Evolutionary conservation across 1,139 yeast species (phyloP).

Genomic region (Kodamaea arcana): DNA sequence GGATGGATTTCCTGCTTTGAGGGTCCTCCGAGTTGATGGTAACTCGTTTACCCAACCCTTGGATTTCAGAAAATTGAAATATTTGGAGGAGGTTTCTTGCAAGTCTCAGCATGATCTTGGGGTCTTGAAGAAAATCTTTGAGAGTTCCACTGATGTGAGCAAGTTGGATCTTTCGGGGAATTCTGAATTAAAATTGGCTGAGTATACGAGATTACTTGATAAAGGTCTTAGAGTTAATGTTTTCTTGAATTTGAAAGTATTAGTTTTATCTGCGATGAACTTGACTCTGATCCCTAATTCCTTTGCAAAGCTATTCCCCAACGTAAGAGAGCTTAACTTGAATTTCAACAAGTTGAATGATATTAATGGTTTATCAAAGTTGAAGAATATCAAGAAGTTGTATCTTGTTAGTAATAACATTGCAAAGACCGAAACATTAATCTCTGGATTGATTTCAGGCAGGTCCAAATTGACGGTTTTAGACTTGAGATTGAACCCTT

Average conservation of each 20-base stretch:
- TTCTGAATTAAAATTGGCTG: slow-evolving; percentile 10
- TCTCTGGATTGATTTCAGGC: slow-evolving; percentile 29
- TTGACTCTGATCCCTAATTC: slow-evolving; percentile 31
- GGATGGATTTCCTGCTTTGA: slow-evolving; percentile 30
- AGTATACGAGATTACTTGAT: slow-evolving; percentile 5
- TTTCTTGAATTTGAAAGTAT: slow-evolving; percentile 36
- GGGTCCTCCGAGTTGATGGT: slow-evolving; percentile 47
- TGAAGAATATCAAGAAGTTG: slow-evolving; percentile 35
- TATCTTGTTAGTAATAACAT: slow-evolving; percentile 47
- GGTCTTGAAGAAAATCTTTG: slow-evolving; percentile 18
- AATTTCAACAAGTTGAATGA: slow-evolving; percentile 44
- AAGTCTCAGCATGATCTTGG: slow-evolving; percentile 27
- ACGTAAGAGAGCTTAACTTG: slow-evolving; percentile 45
- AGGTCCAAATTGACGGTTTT: slow-evolving; percentile 34
- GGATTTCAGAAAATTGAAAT: slow-evolving; percentile 28
- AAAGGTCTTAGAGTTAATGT: slow-evolving; percentile 2
- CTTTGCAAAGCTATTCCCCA: slow-evolving; percentile 40
- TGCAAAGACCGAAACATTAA: slow-evolving; percentile 26
- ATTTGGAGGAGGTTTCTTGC: slow-evolving; percentile 42
- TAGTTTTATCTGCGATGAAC: slow-evolving; percentile 45
- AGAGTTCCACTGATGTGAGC: slow-evolving; percentile 19
- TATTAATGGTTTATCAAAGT: slow-evolving; percentile 24
- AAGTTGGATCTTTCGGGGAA: slow-evolving; percentile 42
- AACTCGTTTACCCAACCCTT: slow-evolving; percentile 26
- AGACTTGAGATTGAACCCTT: slow-evolving; percentile 50